Base-by-base conservation (phyloP, 73 alveolate genomes). In the Paramecium primaurelia region DNA sequence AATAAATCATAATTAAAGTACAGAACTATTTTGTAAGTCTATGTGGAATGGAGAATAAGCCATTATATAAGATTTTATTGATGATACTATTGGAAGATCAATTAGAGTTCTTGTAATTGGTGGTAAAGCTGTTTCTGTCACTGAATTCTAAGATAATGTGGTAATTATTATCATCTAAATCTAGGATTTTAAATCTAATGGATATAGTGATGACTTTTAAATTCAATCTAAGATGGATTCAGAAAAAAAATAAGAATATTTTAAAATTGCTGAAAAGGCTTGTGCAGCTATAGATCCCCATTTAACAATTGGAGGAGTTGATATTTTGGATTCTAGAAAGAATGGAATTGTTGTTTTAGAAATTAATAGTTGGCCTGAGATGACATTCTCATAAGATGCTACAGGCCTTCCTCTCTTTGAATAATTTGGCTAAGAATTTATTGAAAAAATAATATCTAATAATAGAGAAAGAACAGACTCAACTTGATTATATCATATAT, bases 361-460 rank as follows among this genome's bases (percentile, higher is more conserved):
- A 75, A 75, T 75, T 25, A 75, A 75, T 75, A 75, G 88, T 37
- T 75, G 88, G 88, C 88, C 88, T 34, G 88, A 75, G 40, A 75
- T 75, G 16, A 45, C 42, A 22, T 34, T 32, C 59, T 75, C 88
- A 37, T 37, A 75, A 40, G 88, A 75, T 4, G 58, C 11, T 18
- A 75, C 88, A 34, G n/a, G n/a, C 9, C 36, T 75, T n/a, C 60
- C 58, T n/a, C 58, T 75, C 36, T 40, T 75, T 40, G 58, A 75
- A 4, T 32, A 34, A n/a, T 75, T 75, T 75, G 88, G 51, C 18
- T 10, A 36, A 75, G 60, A 34, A 75, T 75, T 75, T 37, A 40
- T 34, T 22, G 49, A 37, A 37, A 75, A 75, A n/a, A 75, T 75
- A 7, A 18, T 54, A 4, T n/a, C 69, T 18, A 54, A 54, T 16